Base-by-base conservation (phyloP, 1,284 basidiomycete genomes). In the Austroboletus sp. region DNA sequence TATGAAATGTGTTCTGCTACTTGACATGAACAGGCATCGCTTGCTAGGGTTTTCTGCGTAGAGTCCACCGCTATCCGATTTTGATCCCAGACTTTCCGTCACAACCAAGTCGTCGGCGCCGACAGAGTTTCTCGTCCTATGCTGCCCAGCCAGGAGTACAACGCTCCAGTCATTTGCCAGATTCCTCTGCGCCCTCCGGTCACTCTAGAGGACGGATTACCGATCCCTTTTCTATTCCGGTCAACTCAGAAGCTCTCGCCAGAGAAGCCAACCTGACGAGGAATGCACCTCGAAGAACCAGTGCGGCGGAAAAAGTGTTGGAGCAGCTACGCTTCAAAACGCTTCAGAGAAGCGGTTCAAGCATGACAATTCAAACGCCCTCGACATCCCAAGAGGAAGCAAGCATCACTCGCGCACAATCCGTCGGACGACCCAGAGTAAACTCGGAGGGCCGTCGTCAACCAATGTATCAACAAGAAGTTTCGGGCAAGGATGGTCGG, bases 41-140 rank as follows among this genome's bases (percentile, higher is more conserved):
- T 40, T 35, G 25, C n/a, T 48, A 86, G 85, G 94, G 93, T 0
- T 98, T 98, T 61, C 73, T 99, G 11, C 81, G 90, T 6, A 75
- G 96, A 31, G 85, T 98, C 0, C 91, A 97, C 62, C 81, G 93
- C 13, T 98, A 89, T 76, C 96, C 96, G 0, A 72, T 96, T 31
- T 73, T 88, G 34, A 69, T 82, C 45, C 66, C 66, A 36, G 68
- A 74, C 23, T 56, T 63, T 12, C 48, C 54, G 19, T 47, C 51
- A 38, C 45, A 61, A 31, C 50, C 50, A 27, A 58, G 45, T 32
- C 66, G 72, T 13, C 73, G 68, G 54, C 70, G 74, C 23, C 66
- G 70, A 25, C 67, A 71, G 52, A 74, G 72, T 48, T 52, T 76
- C 49, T 58, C 63, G 19, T 60, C 61, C 25, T 58, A 64, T 33